phyloP scores from a whole-genome alignment of 2,329 filamentous ascomycete species.

The Harringtonia lauricola region DNA sequence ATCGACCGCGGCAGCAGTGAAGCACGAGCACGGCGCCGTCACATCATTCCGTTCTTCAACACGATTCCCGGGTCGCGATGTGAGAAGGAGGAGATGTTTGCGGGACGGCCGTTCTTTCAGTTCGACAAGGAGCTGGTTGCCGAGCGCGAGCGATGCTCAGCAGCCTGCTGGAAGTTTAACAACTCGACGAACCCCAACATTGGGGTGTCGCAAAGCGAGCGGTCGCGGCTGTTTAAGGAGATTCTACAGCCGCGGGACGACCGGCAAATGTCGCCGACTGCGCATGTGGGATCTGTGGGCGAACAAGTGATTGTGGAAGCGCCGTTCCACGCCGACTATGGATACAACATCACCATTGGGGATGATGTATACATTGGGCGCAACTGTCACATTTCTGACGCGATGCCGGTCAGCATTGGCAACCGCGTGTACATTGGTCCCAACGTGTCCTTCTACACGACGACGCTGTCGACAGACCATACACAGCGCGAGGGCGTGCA shows the following conservation, averaged over 20 bases:
- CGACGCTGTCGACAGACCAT: constrained; percentile 61
- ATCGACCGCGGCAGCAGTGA: background rate
- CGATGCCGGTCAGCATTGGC: constrained; percentile 73
- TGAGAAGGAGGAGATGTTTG: constrained; percentile 86
- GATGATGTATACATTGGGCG: constrained; percentile 75
- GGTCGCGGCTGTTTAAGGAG: constrained; percentile 57
- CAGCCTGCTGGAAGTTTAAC: constrained; percentile 78
- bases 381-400: constrained; percentile 78
- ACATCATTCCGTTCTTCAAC: constrained; percentile 45
- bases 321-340: constrained; percentile 88
- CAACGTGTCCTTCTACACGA: constrained; percentile 77
- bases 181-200: constrained; percentile 66
- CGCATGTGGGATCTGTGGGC: constrained; percentile 54
- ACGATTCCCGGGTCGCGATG: constrained; percentile 22
- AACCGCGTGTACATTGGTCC: constrained; percentile 67
- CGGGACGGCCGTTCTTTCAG: constrained; percentile 66
- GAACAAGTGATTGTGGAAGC: constrained; percentile 69
- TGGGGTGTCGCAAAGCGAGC: constrained; percentile 58
- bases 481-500: constrained; percentile 63
- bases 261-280: constrained; percentile 42
- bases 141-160: constrained; percentile 76
- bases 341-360: constrained; percentile 85
- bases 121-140: constrained; percentile 67
- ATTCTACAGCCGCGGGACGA: constrained; percentile 55
- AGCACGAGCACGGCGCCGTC: constrained; percentile 28